These are phyloP conservation scores for Rhodotorula toruloides DNA, from an alignment of 768 basidiomycete genomes.

Conservation along the genomic window DNA sequence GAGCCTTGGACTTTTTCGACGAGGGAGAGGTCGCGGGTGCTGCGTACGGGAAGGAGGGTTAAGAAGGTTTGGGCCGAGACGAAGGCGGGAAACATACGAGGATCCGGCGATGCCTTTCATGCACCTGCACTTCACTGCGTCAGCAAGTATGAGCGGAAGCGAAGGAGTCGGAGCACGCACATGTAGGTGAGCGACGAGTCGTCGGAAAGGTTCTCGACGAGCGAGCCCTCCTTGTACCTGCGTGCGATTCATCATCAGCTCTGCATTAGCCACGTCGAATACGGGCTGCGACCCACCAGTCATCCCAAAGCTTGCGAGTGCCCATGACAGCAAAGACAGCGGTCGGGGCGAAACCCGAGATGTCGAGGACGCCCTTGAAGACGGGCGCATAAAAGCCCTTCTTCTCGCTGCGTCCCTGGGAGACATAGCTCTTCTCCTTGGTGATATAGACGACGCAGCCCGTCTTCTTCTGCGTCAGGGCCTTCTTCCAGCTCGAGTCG, in stretches of 20 bases:
- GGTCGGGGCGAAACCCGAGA: slow-evolving; percentile 29
- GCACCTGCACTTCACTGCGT: background rate
- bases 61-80: background rate
- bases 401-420: slow-evolving; percentile 13
- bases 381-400: slow-evolving; percentile 22
- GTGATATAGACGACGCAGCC: slow-evolving; percentile 28
- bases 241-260: background rate
- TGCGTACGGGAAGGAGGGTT: background rate
- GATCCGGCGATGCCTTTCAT: slow-evolving; percentile 33
- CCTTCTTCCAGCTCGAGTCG: slow-evolving; percentile 30
- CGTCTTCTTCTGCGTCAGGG: slow-evolving; percentile 28
- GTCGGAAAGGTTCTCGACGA: slow-evolving; percentile 38
- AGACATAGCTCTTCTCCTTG: slow-evolving; percentile 24
- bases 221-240: slow-evolving; percentile 39
- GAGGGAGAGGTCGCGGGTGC: slow-evolving; percentile 38
- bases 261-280: too few relatives aligned
- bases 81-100: slow-evolving; percentile 2
- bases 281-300: slow-evolving; percentile 21
- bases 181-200: slow-evolving; percentile 38
- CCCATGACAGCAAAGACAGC: slow-evolving; percentile 38
- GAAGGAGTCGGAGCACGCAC: background rate
- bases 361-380: slow-evolving; percentile 32
- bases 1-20: slow-evolving; percentile 35
- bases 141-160: background rate
- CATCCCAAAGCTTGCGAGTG: slow-evolving; percentile 37